Evolutionary conservation across 371 early-diverging fungal species (phyloP), one percentile per base, ranked within the genome.

Genomic region (Coemansia sp.): DNA sequence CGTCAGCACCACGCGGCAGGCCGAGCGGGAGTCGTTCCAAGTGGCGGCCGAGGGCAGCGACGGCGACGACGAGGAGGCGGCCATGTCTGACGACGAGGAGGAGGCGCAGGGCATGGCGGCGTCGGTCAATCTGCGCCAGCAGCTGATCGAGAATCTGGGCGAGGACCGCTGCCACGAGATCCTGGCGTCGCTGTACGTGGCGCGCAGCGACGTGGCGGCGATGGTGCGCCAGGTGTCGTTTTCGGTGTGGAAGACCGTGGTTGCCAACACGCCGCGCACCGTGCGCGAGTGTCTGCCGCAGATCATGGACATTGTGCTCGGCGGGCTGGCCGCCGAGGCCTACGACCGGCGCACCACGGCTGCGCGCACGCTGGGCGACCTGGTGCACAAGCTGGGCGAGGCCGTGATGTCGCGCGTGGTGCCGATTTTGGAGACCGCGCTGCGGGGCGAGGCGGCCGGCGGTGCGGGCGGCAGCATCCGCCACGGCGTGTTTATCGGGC

Each of bases 341-440:
- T 81, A 83, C 72, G 95, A 94, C 43, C 83, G 84, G 34, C 88
- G 90, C 26, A 82, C 87, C 35, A 90, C 91, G 14, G 93, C 95
- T 48, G 95, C 93, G 4, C 85, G 93, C 57, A 92, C 97, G 8
- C 78, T 98, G 45, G 94, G 92, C n/a, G 99, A 98, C 59, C 78
- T 98, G 49, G 97, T 97, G 8, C 87, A 91, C 42, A 95, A 96
- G 77, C 81, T 98, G 55, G 99, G 99, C 55, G 98, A 98, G 58
- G 77, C 84, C 58, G 85, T 98, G 41, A 79, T 97, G 62, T 82
- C 84, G 11, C 88, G 91, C 64, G 88, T 97, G 14, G 80, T 98
- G 50, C 98, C 97, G 4, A 90, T 95, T 54, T 81, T 98, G 39
- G 87, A 92, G 71, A 80, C 83, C 26, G 91, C 92, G 47, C 83